These are phyloP conservation scores for Platanthera zijinensis DNA, from an alignment of 106 monocot species.

Conservation along the genomic window DNA sequence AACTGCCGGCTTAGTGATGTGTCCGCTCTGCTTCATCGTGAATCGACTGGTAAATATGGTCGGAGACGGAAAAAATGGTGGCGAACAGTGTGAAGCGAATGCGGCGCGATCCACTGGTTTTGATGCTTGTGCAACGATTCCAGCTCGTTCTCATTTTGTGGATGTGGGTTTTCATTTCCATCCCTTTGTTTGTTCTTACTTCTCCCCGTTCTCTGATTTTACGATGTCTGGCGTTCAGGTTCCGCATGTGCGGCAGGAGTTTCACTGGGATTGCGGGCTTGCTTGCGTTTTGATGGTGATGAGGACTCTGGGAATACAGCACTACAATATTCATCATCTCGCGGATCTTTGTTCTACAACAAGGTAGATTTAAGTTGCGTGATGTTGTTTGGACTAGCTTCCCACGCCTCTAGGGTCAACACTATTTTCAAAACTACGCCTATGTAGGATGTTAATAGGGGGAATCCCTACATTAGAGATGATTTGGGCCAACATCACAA, in stretches of 20 bases:
- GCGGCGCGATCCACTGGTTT: background rate
- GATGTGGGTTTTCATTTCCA: slow-evolving; percentile 12
- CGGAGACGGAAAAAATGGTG: background rate
- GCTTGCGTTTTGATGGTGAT: slow-evolving; percentile 92
- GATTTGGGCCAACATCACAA: background rate
- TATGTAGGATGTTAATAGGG: background rate
- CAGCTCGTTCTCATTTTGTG: slow-evolving; percentile 10
- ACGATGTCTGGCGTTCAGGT: slow-evolving; percentile 35
- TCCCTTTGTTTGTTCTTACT: background rate
- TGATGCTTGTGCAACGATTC: background rate
- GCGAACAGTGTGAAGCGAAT: background rate
- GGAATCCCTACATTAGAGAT: background rate
- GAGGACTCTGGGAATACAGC: slow-evolving; percentile 42
- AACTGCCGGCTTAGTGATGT: slow-evolving; percentile 9
- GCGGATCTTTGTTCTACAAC: slow-evolving; percentile 57
- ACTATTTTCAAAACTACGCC: background rate
- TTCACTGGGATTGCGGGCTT: slow-evolving; percentile 78
- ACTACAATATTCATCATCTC: slow-evolving; percentile 46
- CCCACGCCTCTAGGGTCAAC: background rate
- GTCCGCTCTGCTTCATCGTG: background rate
- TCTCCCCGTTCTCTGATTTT: background rate
- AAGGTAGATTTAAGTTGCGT: slow-evolving; percentile 34
- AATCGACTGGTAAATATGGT: slow-evolving; percentile 2
- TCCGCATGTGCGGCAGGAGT: slow-evolving; percentile 75
- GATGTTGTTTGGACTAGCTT: background rate